phyloP scores from a whole-genome alignment of 2,329 filamentous ascomycete genomes.

The Orbilia javanica region DNA sequence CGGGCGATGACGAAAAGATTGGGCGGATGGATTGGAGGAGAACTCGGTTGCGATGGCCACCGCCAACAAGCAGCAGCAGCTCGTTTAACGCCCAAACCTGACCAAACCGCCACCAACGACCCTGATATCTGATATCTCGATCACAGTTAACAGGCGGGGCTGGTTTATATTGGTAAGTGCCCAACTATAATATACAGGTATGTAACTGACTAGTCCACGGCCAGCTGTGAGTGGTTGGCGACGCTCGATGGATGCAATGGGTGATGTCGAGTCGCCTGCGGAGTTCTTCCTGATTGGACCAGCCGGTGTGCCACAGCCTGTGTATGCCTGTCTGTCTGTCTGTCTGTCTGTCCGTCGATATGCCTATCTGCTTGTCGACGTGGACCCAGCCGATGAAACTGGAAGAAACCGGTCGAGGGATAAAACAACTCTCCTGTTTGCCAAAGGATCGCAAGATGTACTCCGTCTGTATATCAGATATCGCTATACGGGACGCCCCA shows the following conservation, averaged over 20 bases:
- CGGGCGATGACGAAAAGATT: not conserved
- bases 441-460: not conserved
- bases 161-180: not conserved
- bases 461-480: no score
- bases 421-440: not conserved
- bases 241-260: no score
- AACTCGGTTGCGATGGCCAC: constrained; percentile 26
- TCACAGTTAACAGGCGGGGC: not conserved
- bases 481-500: constrained; percentile 11
- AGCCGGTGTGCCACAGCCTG: not conserved
- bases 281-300: constrained; percentile 42
- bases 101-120: not conserved
- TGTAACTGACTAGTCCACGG: no score
- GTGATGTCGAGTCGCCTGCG: not conserved
- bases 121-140: not conserved
- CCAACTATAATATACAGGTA: no score
- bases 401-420: no score
- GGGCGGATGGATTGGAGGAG: not conserved
- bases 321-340: no score
- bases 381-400: constrained; percentile 48
- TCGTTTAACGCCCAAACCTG: not conserved
- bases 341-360: not conserved
- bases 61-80: not conserved
- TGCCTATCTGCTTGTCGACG: constrained; percentile 18
- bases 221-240: no score